Evolutionary conservation across 2,329 filamentous ascomycete species (phyloP), one percentile per base, ranked within the genome.

Genomic region (Monilinia polystroma): DNA sequence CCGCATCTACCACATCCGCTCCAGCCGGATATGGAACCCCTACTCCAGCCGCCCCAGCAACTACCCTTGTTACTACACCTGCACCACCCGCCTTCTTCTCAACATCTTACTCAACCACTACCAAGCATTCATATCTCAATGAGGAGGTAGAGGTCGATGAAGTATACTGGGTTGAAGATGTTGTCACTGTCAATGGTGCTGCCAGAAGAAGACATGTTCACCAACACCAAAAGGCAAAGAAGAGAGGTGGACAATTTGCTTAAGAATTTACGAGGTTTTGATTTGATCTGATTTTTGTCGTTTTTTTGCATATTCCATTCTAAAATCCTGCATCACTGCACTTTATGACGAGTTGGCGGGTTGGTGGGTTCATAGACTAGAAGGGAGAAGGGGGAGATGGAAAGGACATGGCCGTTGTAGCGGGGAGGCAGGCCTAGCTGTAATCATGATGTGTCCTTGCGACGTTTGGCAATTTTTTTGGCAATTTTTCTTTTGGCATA

Each of bases 141-240:
- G 64, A 43, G n/a, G n/a, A 53, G 14, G 26, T 66, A 16, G 23
- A 60, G 16, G 83, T 89, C 16, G 80, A 80, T 69, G 82, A 87
- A 77, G 81, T 89, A 29, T 75, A 86, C 16, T 85, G 84, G 81
- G 82, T 84, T 63, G 80, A 87, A 76, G 80, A 84, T 56, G 73
- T 81, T 5, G 80, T 86, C 23, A 66, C 49, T 7, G 64, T 67
- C 16, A 63, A 41, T 3, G 45, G 54, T 18, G 54, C 56, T 35
- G 56, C 47, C 2, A 60, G 56, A 16, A 67, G 54, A 38, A 55
- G 57, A 35, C 68, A 69, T 51, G 38, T 65, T 12, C 66, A 68
- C 43, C 49, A 52, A 12, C 68, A 67, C 56, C 62, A 49, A 43
- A 29, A 49, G 8, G 41, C 29, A 1, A 56, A 64, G 43, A 64